Percentiles rank a stretch among this genome's conserved stretches.
These are phyloP conservation scores for Trichopus zeylanicus DNA, from an alignment of 116 monocot species.

Conservation along the genomic window DNA sequence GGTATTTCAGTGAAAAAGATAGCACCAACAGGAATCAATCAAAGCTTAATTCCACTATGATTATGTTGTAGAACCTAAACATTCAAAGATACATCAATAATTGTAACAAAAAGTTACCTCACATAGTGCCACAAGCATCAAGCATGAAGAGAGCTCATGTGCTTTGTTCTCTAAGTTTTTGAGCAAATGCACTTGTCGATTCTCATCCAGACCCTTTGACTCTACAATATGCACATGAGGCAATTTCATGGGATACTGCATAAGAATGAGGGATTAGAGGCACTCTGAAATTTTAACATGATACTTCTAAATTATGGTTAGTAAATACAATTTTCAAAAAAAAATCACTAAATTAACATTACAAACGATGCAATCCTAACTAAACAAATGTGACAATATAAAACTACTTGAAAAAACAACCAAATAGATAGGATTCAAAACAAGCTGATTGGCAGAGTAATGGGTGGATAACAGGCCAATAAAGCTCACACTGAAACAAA, in stretches of 20 bases:
- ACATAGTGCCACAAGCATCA: conserved; percentile 77
- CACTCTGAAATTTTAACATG: too few relatives aligned
- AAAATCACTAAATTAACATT: too few relatives aligned
- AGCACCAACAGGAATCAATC: background rate
- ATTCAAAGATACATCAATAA: background rate
- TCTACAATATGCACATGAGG: conserved; percentile 55
- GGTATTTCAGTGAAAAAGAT: too few relatives aligned
- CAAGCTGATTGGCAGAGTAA: too few relatives aligned
- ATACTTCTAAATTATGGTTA: background rate
- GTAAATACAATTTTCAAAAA: too few relatives aligned
- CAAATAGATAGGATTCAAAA: too few relatives aligned
- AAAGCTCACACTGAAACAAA: too few relatives aligned
- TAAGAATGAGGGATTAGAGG: conserved; percentile 3
- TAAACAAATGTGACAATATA: too few relatives aligned
- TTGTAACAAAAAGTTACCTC: conserved; percentile 42
- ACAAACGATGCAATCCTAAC: too few relatives aligned
- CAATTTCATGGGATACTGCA: conserved; percentile 69
- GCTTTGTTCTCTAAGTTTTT: conserved; percentile 42
- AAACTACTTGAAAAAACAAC: too few relatives aligned
- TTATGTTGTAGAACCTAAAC: background rate
- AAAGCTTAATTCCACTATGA: background rate
- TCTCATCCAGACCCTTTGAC: conserved; percentile 79
- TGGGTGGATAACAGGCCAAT: too few relatives aligned
- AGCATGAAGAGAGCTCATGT: conserved; percentile 52
- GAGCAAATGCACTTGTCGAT: conserved; percentile 41